Base-by-base conservation (phyloP, 768 basidiomycete species). In the Boletus vinaceobasis region DNA sequence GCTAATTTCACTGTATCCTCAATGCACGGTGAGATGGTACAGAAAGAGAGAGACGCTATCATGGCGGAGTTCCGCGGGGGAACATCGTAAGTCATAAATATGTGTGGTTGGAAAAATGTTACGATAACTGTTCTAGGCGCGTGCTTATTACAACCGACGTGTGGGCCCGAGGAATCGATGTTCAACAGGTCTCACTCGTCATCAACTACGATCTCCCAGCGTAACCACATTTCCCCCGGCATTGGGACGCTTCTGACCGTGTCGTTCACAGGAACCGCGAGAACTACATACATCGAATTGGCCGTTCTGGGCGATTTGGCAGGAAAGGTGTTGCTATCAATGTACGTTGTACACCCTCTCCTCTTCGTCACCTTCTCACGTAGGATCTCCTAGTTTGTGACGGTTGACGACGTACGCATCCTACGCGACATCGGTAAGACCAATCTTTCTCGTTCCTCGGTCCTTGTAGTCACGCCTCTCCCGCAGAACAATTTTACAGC, bases 251-350 rank as follows among this genome's bases (percentile, higher is more conserved):
- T 44, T 60, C 53, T 65, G 38, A 68, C 51, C 38, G 31, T 43
- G 38, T 31, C 17, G 40, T 51, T 56, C 58, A 55, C 59, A 93
- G 88, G 61, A 93, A 93, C 71, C 91, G 91, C 80, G 96, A 98
- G 83, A 98, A 99, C 74, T 99, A 99, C 77, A 98, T 99, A 63
- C 97, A 99, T 78, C 91, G 97, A 68, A 98, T 98, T 70, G 97
- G 97, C 73, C 93, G 97, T 58, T 97, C 95, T 55, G 97, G 97
- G 69, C 93, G 97, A 55, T 98, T 98, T 77, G 97, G 97, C 63
- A 82, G 97, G 64, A 99, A 99, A 77, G 97, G 96, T 80, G 97
- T 98, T 57, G 97, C 97, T 42, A 98, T 99, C 76, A 99, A 98
- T 75, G 95, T 97, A 67, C 40, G 87, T 75, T 32, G 33, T 50